Conservation (phyloP, 495 filamentous ascomycete species). For the Neurospora cerealis region DNA sequence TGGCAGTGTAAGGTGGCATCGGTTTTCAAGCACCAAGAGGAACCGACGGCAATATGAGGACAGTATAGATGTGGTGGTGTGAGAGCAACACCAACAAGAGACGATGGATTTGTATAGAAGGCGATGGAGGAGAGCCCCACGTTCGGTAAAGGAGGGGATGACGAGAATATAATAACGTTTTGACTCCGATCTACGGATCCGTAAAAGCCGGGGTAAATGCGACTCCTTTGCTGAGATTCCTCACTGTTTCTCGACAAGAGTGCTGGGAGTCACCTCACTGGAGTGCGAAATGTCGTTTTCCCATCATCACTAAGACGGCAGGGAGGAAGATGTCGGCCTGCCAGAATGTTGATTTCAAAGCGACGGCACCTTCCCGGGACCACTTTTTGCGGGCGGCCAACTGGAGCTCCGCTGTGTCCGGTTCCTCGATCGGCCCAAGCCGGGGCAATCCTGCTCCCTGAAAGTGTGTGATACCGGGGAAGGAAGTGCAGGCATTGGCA, state of each 20-base stretch:
- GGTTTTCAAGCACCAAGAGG: not conserved
- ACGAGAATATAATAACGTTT: not conserved
- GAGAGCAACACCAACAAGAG: not conserved
- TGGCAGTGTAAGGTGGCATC: not conserved
- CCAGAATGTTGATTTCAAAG: not conserved
- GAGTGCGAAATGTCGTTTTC: not conserved
- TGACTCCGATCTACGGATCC: not conserved
- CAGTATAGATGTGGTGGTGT: not conserved
- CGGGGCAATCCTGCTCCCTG: not conserved
- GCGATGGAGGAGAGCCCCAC: not conserved
- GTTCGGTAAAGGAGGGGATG: not conserved
- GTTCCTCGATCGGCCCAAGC: not conserved
- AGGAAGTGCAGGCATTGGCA: not conserved
- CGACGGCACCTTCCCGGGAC: not conserved
- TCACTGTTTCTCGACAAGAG: not conserved
- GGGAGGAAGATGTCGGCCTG: not conserved
- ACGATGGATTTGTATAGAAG: not conserved
- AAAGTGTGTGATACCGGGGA: not conserved
- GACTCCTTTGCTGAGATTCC: not conserved
- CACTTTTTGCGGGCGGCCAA: not conserved
- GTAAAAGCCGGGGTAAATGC: not conserved
- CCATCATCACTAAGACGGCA: not conserved
- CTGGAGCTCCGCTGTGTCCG: not conserved
- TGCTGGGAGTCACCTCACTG: not conserved
- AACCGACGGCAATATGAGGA: not conserved